Base-by-base conservation (phyloP, 1,139 yeast species). In the Geotrichum klebahnii region DNA sequence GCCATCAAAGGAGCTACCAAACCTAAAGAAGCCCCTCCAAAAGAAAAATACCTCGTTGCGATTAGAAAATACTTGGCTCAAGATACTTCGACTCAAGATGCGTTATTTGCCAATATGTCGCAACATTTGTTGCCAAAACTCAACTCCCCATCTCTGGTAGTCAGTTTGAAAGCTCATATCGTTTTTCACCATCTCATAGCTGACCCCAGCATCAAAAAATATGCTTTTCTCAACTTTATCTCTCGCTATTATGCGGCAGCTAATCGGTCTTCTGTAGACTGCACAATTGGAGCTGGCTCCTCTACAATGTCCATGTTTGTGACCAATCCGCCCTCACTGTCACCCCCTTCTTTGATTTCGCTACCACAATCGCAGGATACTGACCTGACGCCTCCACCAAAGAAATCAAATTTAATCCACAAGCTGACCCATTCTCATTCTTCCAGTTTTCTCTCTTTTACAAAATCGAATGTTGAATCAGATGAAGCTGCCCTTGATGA, bases 161-260 rank as follows among this genome's bases (percentile, higher is more conserved):
- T 53, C 10, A 51, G 58, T 3, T 39, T 59, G 28, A 59, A 59
- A 37, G 62, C 63, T 9, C 63, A 61, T 44, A 43, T 55, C 23
- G 39, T 59, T 16, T 55, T 60, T 38, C 63, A 60, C 36, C 56
- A 54, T 34, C 53, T 60, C 16, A 51, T 59, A 16, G 52, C 61
- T n/a, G 61, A 60, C 42, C 53, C 36, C 14, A 17, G 36, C n/a
- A 35, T 42, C 14, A 39, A 44, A 12, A 48, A 40, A 28, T 51
- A 53, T 37, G 47, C 52, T 19, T 46, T 53, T 14, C 49, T 53
- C 29, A 36, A 24, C 16, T 47, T 47, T 36, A 38, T 51, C 20
- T 37, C 49, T 3, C 22, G 37, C 5, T 44, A 48, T 28, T 51
- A 47, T 28, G 47, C 49, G 16, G 42, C 52, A 6, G 52, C 53